Base-by-base conservation (phyloP, 202 grass and related monocot genomes). In the Musa balbisiana region DNA sequence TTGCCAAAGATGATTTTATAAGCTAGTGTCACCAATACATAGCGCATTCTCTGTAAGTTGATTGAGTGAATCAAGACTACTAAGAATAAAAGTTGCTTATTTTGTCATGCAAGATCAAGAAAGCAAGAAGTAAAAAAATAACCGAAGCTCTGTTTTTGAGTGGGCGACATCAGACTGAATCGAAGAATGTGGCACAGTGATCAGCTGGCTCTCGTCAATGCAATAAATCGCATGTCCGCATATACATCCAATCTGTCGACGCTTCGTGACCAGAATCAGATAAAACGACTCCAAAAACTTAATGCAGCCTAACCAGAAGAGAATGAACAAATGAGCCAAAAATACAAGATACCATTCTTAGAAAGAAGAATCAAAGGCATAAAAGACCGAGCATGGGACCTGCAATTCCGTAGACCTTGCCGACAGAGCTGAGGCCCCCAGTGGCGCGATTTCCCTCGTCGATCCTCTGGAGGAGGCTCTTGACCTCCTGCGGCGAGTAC, bases 251-350 rank as follows among this genome's bases (percentile, higher is more conserved):
- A 97, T 89, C 81, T 97, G 94, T 16, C 87, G 85, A 59, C 88
- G 85, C 85, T 88, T 93, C 27, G 94, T 97, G 26, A 97, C 94
- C 78, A 97, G 58, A 81, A 97, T 91, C 89, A 97, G 77, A 80
- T 97, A 97, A 58, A 93, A 97, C 21, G 94, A 91, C 77, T 97
- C 94, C 79, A 93, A 76, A 77, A 98, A 98, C 74, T 91, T 93
- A 71, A 98, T 93, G 84, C 94, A 91, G 55, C 94, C 94, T 98
- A 66, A 58, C 53, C 20, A 68, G 72, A 25, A 72, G 16, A 49
- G 73, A 78, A 27, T 51, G 51, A 51, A 60, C 1, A 62, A 24
- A 85, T 0, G 14, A 63, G 55, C 19, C 49, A 75, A 73, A 73
- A 50, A 73, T 3, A 33, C 10, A 69, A 53, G 11, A 49, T 27